Evolutionary conservation across 1,139 yeast genomes (phyloP), one percentile per base, ranked within the genome.

Genomic region (Schwanniomyces etchellsii): DNA sequence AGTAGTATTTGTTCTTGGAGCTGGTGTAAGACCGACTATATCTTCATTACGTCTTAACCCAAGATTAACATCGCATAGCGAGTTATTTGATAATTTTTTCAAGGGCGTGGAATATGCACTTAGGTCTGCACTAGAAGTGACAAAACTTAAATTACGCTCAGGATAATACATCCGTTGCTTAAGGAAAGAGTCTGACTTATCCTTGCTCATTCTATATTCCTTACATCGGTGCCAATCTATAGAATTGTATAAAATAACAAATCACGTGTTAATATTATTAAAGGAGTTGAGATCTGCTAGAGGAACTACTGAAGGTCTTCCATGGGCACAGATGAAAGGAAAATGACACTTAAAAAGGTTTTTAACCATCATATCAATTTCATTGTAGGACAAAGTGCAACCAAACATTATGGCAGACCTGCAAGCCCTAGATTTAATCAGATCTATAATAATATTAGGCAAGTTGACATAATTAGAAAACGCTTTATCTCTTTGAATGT

Each of bases 301-400:
- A 0, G 93, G 89, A 0, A 77, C 70, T 10, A 81, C 54, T 0
- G 89, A 72, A 0, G 95, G 95, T 31, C 95, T 53, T 0, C 95
- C 95, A 52, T 86, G 95, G 0, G 95, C 95, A 60, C 95, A 86
- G 34, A 73, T 78, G 40, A 83, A 81, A 0, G 95, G 95, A 11
- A 68, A 52, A 12, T 55, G 45, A 45, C 95, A 84, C 3, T 35
- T 25, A 1, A 61, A 43, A 16, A 85, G 57, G 2, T 55, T 39
- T 1, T 34, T 28, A 0, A 84, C 43, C 28, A 83, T 43, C 1
- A 44, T 28, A 2, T 44, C 35, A 59, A 86, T 80, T 33, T 77
- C 71, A 0, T 36, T 38, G 1, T 28, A 32, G 0, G 61, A 44
- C 24, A 86, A 48, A 2, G 35, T 30, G 28, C 76, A 77, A 0